phyloP scores from a whole-genome alignment of 306 rosid genomes.

The Delonix regia region DNA sequence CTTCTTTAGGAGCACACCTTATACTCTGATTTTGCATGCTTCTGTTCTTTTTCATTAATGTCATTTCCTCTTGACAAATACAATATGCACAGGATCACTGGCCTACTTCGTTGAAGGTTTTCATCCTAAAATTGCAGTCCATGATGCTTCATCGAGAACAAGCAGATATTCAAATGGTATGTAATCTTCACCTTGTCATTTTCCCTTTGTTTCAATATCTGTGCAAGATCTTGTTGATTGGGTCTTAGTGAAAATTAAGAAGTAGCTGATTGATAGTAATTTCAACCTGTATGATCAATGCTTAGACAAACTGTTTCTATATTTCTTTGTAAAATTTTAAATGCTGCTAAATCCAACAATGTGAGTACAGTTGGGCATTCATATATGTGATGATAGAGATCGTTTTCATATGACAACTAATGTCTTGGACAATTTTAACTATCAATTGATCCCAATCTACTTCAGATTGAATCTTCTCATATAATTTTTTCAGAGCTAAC shows the following conservation, averaged over 20 bases:
- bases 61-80: constrained; percentile 22
- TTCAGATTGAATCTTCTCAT: too few species aligned
- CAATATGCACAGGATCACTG: constrained; percentile 67
- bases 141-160: constrained; percentile 68
- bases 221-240: constrained; percentile 12
- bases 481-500: constrained; percentile 12
- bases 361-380: background rate
- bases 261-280: background rate
- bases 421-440: constrained; percentile 8
- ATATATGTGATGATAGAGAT: background rate
- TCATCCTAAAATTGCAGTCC: constrained; percentile 58
- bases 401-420: background rate
- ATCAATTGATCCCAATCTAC: background rate
- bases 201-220: constrained; percentile 21
- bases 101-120: constrained; percentile 75
- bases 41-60: constrained; percentile 22
- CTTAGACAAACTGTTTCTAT: constrained; percentile 3
- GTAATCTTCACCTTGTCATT: constrained; percentile 29
- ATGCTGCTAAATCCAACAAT: constrained; percentile 12
- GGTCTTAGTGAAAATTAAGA: constrained; percentile 14
- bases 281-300: background rate
- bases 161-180: constrained; percentile 62
- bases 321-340: background rate
- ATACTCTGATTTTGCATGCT: constrained; percentile 22
- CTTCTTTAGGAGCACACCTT: background rate